Conservation (phyloP, 169 alveolate species). For the Plasmodium knowlesi region DNA sequence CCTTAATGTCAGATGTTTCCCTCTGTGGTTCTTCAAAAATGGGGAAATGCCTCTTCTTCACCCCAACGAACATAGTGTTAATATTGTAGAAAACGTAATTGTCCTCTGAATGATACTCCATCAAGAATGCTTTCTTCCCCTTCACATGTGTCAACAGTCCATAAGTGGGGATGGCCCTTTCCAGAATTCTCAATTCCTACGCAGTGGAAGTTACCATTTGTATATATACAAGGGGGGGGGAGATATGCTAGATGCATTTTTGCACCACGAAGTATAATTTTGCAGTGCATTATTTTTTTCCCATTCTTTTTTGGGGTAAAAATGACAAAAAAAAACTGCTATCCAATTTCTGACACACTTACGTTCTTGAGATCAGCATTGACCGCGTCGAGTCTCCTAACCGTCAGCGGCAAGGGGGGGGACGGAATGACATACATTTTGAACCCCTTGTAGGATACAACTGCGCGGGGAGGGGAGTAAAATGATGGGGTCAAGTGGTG, state of each 20-base stretch:
- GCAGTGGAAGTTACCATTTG: not conserved
- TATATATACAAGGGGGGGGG: not conserved
- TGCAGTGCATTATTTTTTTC: not conserved
- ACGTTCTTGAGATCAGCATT: slow-evolving; percentile 22
- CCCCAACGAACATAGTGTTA: not conserved
- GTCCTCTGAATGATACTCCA: not conserved
- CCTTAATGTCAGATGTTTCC: not conserved
- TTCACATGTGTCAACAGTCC: not conserved
- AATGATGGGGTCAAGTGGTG: not conserved
- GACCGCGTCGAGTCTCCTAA: not conserved
- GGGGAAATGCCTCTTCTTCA: not conserved
- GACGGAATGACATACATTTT: slow-evolving; percentile 68
- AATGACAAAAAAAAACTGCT: not conserved
- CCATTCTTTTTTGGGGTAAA: not conserved
- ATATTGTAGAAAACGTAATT: slow-evolving; percentile 44
- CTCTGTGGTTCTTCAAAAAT: slow-evolving; percentile 3
- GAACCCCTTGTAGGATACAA: slow-evolving; percentile 65
- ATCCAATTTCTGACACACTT: not conserved
- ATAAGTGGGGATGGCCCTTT: slow-evolving; percentile 50
- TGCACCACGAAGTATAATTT: too few species aligned
- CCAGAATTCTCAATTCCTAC: slow-evolving; percentile 43
- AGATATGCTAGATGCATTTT: not conserved
- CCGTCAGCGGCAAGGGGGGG: slow-evolving; percentile 15
- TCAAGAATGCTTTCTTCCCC: slow-evolving; percentile 1
- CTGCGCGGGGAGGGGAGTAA: not conserved